Evolutionary conservation across 1,284 basidiomycete genomes (phyloP).

Genomic region (Puccinia polysora): DNA sequence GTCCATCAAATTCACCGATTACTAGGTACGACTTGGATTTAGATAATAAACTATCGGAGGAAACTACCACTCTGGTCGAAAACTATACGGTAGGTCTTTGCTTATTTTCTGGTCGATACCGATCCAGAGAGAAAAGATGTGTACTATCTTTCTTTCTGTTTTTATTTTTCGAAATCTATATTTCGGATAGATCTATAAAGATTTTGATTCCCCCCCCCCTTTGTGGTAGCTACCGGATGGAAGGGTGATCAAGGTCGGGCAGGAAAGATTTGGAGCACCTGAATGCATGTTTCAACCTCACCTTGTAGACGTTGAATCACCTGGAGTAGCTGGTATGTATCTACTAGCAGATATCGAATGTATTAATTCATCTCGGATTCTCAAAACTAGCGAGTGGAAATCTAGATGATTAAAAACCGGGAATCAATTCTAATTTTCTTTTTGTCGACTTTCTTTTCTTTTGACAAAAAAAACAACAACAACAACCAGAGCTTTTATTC

Average conservation of each 20-base stretch:
- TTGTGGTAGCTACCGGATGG: slow-evolving; percentile 79
- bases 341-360: too few relatives aligned
- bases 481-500: slow-evolving; percentile 79
- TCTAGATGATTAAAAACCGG: too few relatives aligned
- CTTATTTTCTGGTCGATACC: too few relatives aligned
- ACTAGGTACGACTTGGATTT: slow-evolving; percentile 85
- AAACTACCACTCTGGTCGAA: slow-evolving; percentile 94
- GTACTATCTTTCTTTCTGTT: background rate
- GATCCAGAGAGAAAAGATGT: too few relatives aligned
- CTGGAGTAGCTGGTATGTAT: slow-evolving; percentile 77
- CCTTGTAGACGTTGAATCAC: slow-evolving; percentile 93
- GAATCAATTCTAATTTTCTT: too few relatives aligned
- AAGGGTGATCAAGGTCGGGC: slow-evolving; percentile 91
- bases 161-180: background rate
- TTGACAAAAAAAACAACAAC: background rate
- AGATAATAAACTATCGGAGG: slow-evolving; percentile 88
- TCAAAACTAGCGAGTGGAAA: too few relatives aligned
- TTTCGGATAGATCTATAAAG: slow-evolving; percentile 3
- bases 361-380: too few relatives aligned
- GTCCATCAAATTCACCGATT: background rate
- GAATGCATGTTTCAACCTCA: slow-evolving; percentile 99
- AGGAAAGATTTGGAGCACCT: slow-evolving; percentile 98
- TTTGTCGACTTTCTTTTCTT: background rate
- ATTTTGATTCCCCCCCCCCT: background rate
- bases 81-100: slow-evolving; percentile 81